Percentiles rank a stretch among this genome's conserved stretches.
Evolutionary conservation across 129 eudicot genomes (phyloP).

Genomic region (Helichrysum umbraculigerum): DNA sequence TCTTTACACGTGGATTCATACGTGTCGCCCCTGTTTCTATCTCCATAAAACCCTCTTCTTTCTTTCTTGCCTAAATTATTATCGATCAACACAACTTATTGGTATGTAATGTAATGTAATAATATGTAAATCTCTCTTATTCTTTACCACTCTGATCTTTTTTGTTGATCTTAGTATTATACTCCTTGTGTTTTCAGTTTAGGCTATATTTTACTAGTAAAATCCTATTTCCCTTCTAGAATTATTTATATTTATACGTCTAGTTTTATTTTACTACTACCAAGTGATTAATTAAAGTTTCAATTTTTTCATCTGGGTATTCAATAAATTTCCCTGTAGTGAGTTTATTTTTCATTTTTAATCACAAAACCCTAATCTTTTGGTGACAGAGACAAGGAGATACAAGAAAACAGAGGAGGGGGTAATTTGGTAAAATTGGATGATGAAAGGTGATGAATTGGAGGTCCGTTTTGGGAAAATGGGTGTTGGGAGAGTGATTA

Average conservation of each 20-base stretch:
- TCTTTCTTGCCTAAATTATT: background rate
- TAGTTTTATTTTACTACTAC: background rate
- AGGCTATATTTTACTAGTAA: background rate
- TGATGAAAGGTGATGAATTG: conserved; percentile 32
- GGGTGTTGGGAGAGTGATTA: conserved; percentile 35
- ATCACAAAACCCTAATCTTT: background rate
- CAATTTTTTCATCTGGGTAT: conserved; percentile 15
- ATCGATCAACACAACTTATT: background rate
- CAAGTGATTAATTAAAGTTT: background rate
- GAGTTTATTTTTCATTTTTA: background rate
- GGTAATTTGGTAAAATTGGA: background rate
- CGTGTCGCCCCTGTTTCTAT: conserved; percentile 26
- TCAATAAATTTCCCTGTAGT: background rate
- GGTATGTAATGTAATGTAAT: too few relatives aligned
- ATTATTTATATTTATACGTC: too few relatives aligned
- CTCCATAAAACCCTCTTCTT: conserved; percentile 13
- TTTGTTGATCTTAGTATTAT: background rate
- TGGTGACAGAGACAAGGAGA: conserved; percentile 18
- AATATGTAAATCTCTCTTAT: background rate
- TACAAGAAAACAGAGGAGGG: background rate
- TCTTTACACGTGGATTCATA: conserved; percentile 31
- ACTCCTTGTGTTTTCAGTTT: background rate
- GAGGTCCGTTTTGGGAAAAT: conserved; percentile 44
- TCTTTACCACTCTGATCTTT: background rate
- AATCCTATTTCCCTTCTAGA: too few relatives aligned